Percentiles rank a stretch among this genome's conserved stretches.
Evolutionary conservation across 371 early-diverging fungal species (phyloP).

Genomic region (Syncephalastrum sp.): DNA sequence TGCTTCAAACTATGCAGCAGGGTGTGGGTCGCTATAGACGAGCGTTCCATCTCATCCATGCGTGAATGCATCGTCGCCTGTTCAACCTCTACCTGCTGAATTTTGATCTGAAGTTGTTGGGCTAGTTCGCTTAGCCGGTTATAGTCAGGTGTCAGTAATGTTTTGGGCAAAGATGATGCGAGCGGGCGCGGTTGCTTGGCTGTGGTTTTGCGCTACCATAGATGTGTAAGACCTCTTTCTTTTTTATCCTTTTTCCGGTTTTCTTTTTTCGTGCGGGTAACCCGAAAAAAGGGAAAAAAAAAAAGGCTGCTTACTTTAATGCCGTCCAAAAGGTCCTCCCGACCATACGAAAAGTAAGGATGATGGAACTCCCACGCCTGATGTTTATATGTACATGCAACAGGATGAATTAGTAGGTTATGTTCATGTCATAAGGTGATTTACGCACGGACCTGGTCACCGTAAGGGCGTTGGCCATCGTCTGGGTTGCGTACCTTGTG

Average conservation of each 20-base stretch:
- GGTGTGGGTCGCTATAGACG: too few species aligned
- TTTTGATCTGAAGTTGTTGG: too few species aligned
- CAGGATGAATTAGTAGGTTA: background rate
- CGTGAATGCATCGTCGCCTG: too few species aligned
- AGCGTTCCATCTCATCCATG: too few species aligned
- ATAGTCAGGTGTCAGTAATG: background rate
- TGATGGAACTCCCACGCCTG: conserved; percentile 80
- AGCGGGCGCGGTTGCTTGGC: background rate
- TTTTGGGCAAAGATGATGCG: background rate
- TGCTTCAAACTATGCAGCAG: too few species aligned
- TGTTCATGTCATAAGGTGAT: background rate
- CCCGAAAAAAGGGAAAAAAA: background rate
- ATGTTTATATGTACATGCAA: background rate
- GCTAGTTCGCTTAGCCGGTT: background rate
- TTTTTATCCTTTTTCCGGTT: background rate
- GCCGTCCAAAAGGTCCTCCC: conserved; percentile 59
- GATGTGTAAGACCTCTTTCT: background rate
- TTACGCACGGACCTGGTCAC: conserved; percentile 57
- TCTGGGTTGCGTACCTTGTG: conserved; percentile 74
- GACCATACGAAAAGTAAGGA: conserved; percentile 65
- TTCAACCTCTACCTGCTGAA: too few species aligned
- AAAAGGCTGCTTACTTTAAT: conserved; percentile 36
- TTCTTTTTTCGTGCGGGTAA: too few species aligned
- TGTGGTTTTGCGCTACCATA: conserved; percentile 3
- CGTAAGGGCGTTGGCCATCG: conserved; percentile 58